Evolutionary conservation across 345 rosid genomes (phyloP).

Genomic region (Camelina laxa): DNA sequence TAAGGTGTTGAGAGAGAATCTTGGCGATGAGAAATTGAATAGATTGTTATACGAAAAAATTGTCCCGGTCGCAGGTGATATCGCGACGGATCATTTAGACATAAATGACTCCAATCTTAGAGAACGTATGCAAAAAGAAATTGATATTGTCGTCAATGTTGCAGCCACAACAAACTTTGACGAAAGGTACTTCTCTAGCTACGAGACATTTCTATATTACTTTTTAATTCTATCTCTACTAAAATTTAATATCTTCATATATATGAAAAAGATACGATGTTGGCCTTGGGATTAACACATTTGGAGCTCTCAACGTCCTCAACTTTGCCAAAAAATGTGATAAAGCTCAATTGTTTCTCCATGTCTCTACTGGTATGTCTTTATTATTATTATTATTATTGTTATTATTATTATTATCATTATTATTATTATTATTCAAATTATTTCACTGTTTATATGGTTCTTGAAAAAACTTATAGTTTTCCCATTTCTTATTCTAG

Average conservation of each 20-base stretch:
- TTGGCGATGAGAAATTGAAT: constrained; percentile 33
- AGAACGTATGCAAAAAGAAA: constrained; percentile 39
- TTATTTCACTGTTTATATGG: background rate
- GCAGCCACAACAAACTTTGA: constrained; percentile 48
- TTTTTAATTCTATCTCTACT: background rate
- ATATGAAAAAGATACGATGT: constrained; percentile 59
- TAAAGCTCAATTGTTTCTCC: constrained; percentile 55
- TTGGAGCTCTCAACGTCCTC: constrained; percentile 62
- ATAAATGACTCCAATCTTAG: constrained; percentile 22
- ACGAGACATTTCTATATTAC: background rate
- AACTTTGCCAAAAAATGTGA: constrained; percentile 63
- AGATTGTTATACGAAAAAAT: constrained; percentile 32
- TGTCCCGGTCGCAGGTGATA: constrained; percentile 43
- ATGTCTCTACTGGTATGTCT: constrained; percentile 45
- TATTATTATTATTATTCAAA: background rate
- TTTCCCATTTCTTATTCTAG: constrained; percentile 30
- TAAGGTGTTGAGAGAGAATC: constrained; percentile 36
- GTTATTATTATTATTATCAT: too few relatives aligned
- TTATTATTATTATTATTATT: background rate
- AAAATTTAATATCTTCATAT: background rate
- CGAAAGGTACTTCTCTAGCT: constrained; percentile 36
- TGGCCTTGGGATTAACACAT: constrained; percentile 62
- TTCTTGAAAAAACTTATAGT: constrained; percentile 9
- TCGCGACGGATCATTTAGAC: constrained; percentile 20
- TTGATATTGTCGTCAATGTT: constrained; percentile 41